Percentiles rank a stretch among this genome's conserved stretches.
phyloP scores from a whole-genome alignment of 768 basidiomycete species.

The Mycena olivaceomarginata region DNA sequence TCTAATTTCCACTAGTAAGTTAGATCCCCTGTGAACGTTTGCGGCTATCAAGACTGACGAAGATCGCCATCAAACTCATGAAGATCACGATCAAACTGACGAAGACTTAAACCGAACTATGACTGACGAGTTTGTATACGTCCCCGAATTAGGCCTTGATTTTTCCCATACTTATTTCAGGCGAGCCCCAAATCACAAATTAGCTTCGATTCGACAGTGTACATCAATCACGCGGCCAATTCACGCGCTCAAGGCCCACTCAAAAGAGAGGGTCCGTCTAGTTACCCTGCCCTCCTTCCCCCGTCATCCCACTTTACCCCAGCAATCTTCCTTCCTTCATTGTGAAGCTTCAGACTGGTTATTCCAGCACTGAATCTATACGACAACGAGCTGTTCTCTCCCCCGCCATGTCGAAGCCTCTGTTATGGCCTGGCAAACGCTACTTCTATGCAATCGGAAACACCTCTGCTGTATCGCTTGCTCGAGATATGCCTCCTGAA shows the following conservation, averaged over 20 bases:
- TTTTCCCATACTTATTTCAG: constrained; percentile 33
- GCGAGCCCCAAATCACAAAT: constrained; percentile 34
- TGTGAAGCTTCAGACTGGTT: constrained; percentile 24
- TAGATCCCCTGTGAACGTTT: no score
- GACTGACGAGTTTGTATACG: no score
- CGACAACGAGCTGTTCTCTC: constrained; percentile 23
- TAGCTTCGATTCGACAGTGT: constrained; percentile 36
- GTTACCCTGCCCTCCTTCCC: constrained; percentile 26
- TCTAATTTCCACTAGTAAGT: no score
- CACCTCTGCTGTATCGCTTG: constrained; percentile 54
- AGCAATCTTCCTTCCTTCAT: constrained; percentile 29
- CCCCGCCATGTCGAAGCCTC: constrained; percentile 63
- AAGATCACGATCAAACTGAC: no score
- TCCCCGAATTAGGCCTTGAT: constrained; percentile 31
- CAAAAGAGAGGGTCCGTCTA: constrained; percentile 14
- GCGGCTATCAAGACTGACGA: no score
- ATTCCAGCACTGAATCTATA: constrained; percentile 19
- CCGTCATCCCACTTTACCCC: constrained; percentile 30
- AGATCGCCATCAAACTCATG: no score
- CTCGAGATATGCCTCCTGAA: constrained; percentile 68
- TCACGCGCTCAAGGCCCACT: constrained; percentile 30
- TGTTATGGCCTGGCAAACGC: constrained; percentile 64
- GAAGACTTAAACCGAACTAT: no score
- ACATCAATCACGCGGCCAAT: constrained; percentile 36
- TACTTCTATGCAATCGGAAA: constrained; percentile 80